A percentile compares a stretch with the other conserved stretches of the same genome.
Evolutionary conservation across 2,329 filamentous ascomycete genomes (phyloP).

Genomic region (Sclerotinia spermophila): DNA sequence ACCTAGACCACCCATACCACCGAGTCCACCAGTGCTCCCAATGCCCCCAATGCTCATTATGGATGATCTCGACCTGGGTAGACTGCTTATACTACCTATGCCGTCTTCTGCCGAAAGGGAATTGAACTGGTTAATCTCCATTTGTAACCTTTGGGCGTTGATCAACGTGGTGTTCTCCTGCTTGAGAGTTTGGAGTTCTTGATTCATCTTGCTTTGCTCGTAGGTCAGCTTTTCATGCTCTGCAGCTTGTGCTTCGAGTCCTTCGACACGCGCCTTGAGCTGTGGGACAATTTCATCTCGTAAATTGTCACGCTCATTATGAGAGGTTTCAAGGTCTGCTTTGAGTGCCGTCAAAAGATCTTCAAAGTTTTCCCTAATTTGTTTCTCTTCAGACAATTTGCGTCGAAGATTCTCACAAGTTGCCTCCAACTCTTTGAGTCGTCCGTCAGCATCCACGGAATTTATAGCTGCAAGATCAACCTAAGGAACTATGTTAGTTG

Average conservation of each 20-base stretch:
- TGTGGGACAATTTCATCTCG: conserved; percentile 84
- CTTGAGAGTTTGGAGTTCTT: conserved; percentile 72
- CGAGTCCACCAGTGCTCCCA: conserved; percentile 30
- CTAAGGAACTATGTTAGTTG: conserved; percentile 26
- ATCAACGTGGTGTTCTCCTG: conserved; percentile 56
- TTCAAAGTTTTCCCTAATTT: conserved; percentile 89
- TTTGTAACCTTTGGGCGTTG: conserved; percentile 47
- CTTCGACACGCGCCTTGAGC: conserved; percentile 70
- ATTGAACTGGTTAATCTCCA: conserved; percentile 50
- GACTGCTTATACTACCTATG: conserved; percentile 24
- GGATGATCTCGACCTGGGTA: conserved; percentile 21
- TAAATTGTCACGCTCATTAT: conserved; percentile 87
- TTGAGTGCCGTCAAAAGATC: conserved; percentile 82
- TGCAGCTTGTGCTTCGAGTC: conserved; percentile 69
- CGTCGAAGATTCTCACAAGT: conserved; percentile 79
- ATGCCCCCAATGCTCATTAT: conserved; percentile 7
- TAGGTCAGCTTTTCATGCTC: conserved; percentile 72
- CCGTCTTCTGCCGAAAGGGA: conserved; percentile 57
- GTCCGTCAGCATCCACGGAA: conserved; percentile 52
- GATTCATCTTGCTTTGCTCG: conserved; percentile 79
- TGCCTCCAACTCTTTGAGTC: conserved; percentile 73
- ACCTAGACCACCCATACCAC: conserved; percentile 4
- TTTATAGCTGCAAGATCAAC: conserved; percentile 50
- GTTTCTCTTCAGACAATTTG: conserved; percentile 77
- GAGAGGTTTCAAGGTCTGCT: conserved; percentile 73